Evolutionary conservation across 208 protist genomes (phyloP), one percentile per base, ranked within the genome.

Genomic region (Phytomonas sp.): DNA sequence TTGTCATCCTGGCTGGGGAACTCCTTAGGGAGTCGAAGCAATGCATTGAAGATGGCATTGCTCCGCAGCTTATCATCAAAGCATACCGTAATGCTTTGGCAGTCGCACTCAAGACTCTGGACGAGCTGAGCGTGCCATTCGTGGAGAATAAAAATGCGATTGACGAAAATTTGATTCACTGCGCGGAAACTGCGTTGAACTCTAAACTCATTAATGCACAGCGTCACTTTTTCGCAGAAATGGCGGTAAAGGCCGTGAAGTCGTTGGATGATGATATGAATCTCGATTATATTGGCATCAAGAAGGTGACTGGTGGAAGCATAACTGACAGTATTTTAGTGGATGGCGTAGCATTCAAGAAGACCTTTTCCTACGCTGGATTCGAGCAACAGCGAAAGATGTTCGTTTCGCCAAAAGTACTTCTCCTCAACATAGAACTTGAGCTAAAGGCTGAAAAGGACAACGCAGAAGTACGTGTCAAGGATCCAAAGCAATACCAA

Each of bases 311-410:
- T n/a, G 99, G 99, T 72, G 99, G 99, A 66, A 93, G 97, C 72
- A 94, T 99, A 83, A 71, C 97, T 79, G 99, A 99, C 51, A 99
- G 98, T 62, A 68, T 98, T 11, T 89, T 99, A 32, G 96, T 99
- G 62, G 86, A 99, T 63, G 99, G 99, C 69, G 99, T 99, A 26
- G 99, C 99, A 0, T 99, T 99, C 93, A 99, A 99, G 88, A 99
- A 99, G 87, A 99, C 98, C 36, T 99, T 99, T 74, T 99, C 97
- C 9, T 99, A 99, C 86, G 99, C 99, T 62, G 98, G 98, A 56
- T 99, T 99, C 74, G 99, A 99, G 87, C 98, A 99, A 89, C 98
- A 99, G 89, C 96, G 94, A 64, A 99, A 99, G 80, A 81, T 85
- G 56, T 99, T 99, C 81, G 77, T 87, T 23, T 91, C 98, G 70